phyloP scores from a whole-genome alignment of 176 grass and related monocot genomes.

The Musa acuminata region DNA sequence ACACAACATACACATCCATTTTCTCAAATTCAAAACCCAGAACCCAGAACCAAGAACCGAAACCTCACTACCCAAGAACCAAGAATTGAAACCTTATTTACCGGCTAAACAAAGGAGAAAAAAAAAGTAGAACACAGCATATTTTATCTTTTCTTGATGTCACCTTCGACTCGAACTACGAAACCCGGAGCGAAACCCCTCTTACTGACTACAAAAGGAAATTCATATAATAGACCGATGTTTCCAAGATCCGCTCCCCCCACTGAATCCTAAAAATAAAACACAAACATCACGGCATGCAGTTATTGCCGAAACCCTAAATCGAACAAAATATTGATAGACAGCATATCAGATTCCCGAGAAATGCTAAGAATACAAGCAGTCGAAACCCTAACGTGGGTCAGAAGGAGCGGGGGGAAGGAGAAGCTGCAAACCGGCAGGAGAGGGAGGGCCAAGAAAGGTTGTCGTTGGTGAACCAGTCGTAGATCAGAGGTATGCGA shows the following conservation, averaged over 20 bases:
- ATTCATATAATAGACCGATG: background rate
- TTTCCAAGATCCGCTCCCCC: background rate
- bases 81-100: no score
- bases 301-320: background rate
- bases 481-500: conserved; percentile 6
- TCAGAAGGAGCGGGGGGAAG: background rate
- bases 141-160: no score
- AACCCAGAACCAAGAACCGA: no score
- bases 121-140: no score
- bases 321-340: background rate
- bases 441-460: conserved; percentile 7
- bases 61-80: no score
- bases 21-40: background rate
- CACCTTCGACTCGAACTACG: no score
- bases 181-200: no score
- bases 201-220: background rate
- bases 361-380: background rate
- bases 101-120: no score
- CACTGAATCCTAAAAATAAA: background rate
- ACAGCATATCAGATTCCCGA: background rate
- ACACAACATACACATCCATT: background rate
- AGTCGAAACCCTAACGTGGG: background rate
- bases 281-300: background rate
- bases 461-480: conserved; percentile 19
- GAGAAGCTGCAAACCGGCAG: conserved; percentile 4